A percentile compares a stretch with the other conserved stretches of the same genome.
These are phyloP conservation scores for Mucor racemosus DNA, from an alignment of 371 early-diverging fungal species.

Conservation along the genomic window DNA sequence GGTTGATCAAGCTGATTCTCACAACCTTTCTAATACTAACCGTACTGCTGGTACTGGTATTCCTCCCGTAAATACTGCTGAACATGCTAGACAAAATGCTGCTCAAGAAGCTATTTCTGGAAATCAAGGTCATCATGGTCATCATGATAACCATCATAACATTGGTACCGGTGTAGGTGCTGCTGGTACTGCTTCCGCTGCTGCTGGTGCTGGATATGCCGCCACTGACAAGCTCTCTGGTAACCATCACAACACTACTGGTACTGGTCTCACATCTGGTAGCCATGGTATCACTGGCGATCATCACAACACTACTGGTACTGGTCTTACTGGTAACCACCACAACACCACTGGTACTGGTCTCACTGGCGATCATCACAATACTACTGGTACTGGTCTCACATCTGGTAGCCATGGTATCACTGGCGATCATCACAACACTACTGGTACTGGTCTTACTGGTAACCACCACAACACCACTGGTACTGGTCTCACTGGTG, in stretches of 20 bases:
- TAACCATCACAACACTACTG: not conserved
- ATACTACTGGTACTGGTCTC: slow-evolving; percentile 2
- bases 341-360: slow-evolving; percentile 8
- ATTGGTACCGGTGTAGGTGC: slow-evolving; percentile 11
- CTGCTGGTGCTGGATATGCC: not conserved
- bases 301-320: slow-evolving; percentile 6
- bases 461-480: not conserved
- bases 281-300: not conserved
- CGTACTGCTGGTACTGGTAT: too few species aligned
- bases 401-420: not conserved
- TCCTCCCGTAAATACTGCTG: slow-evolving; percentile 11
- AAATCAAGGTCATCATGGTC: not conserved
- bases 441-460: slow-evolving; percentile 10
- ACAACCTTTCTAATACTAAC: slow-evolving; percentile 19
- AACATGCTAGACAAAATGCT: slow-evolving; percentile 9
- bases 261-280: not conserved
- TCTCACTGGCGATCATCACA: slow-evolving; percentile 1
- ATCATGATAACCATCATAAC: not conserved
- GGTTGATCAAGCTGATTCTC: slow-evolving; percentile 24
- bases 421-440: not conserved
- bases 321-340: not conserved
- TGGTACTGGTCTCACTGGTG: not conserved
- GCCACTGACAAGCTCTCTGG: slow-evolving; percentile 1
- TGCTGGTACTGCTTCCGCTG: not conserved
- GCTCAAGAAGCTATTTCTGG: slow-evolving; percentile 13